Conservation (phyloP, 805 yeast species). For the Yamadazyma paraphyllophila region DNA sequence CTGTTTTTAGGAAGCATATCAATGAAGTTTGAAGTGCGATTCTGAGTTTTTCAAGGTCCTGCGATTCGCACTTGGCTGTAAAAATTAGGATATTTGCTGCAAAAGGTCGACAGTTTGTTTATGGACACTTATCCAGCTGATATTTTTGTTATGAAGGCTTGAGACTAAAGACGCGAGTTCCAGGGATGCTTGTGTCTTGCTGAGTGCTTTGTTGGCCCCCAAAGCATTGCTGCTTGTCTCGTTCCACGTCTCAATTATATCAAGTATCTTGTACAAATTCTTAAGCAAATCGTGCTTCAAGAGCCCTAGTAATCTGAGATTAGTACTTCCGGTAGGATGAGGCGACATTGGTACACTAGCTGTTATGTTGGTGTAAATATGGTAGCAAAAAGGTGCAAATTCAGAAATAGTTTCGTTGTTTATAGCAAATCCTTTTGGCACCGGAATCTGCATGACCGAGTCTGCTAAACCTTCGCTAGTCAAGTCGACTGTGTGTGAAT, state of each 20-base stretch:
- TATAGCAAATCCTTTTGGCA: neutral
- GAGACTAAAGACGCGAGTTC: neutral
- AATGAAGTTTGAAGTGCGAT: neutral
- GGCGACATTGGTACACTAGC: conserved; percentile 1
- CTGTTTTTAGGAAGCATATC: neutral
- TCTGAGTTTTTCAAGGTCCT: neutral
- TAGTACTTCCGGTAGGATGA: conserved; percentile 7
- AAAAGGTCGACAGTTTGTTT: neutral
- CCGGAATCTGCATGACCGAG: neutral
- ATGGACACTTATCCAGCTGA: neutral
- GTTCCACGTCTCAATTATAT: neutral
- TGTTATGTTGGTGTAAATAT: neutral
- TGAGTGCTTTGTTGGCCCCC: neutral
- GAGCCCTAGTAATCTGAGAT: conserved; percentile 7
- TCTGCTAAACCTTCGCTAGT: neutral
- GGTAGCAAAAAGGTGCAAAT: neutral
- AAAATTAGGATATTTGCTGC: neutral
- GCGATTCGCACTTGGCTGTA: conserved; percentile 1
- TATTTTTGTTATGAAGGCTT: neutral
- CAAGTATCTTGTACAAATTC: neutral
- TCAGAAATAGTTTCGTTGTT: conserved; percentile 1
- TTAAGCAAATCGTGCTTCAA: conserved; percentile 8
- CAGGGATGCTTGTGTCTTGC: neutral
- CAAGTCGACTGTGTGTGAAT: neutral
- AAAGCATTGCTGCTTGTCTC: too few relatives aligned